Evolutionary conservation across 345 rosid species (phyloP).

Genomic region (Clausena lansium): DNA sequence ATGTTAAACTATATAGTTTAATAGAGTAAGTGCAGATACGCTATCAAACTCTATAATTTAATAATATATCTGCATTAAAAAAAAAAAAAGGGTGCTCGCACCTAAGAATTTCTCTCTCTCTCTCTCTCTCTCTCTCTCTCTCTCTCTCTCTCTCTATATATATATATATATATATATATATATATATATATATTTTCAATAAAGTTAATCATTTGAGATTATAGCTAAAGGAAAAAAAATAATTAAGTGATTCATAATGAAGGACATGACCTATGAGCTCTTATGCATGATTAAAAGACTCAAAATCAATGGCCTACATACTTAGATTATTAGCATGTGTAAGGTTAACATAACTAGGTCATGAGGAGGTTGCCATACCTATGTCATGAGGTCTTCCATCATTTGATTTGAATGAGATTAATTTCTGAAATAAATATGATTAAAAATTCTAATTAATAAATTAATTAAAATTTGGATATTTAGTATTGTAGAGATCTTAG

Average conservation of each 20-base stretch:
- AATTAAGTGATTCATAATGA: conserved; percentile 18
- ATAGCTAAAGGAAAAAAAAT: background rate
- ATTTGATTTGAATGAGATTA: conserved; percentile 6
- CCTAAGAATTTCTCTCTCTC: too few species aligned
- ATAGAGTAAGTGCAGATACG: accelerated
- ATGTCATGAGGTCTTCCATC: conserved; percentile 6
- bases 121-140: too few species aligned
- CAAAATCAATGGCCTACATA: conserved; percentile 17
- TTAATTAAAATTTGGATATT: too few species aligned
- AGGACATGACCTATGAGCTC: conserved; percentile 7
- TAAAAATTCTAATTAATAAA: too few species aligned
- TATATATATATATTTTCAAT: too few species aligned
- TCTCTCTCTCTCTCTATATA: too few species aligned
- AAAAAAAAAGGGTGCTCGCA: too few species aligned
- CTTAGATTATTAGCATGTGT: conserved; percentile 25
- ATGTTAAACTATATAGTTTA: too few species aligned
- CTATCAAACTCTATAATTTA: accelerated
- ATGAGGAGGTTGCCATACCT: background rate
- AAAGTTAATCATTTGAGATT: background rate
- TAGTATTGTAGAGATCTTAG: too few species aligned
- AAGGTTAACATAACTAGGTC: conserved; percentile 2
- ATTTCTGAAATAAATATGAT: background rate
- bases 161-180: too few species aligned
- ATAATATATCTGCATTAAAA: too few species aligned
- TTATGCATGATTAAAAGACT: conserved; percentile 5